Percentiles rank a stretch among this genome's conserved stretches.
Conservation (phyloP, 2,329 filamentous ascomycete species). For the Alternaria longipes region DNA sequence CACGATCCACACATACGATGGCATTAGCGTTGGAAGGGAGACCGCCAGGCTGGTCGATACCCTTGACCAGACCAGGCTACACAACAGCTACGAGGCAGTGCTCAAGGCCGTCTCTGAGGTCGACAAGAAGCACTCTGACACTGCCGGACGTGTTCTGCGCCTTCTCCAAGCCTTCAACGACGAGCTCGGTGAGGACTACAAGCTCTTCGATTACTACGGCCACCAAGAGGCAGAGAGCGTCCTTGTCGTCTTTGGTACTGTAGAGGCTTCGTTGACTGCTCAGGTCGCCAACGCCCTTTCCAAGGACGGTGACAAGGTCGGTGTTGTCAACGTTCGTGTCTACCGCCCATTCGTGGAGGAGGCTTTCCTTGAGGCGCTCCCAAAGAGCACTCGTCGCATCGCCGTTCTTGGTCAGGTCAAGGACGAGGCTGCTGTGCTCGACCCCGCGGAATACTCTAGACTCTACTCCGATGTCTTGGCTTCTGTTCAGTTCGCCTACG, state of each 20-base stretch:
- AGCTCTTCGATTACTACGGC: slow-evolving; percentile 92
- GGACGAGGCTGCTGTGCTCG: slow-evolving; percentile 75
- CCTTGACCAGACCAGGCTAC: slow-evolving; percentile 75
- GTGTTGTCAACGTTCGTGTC: slow-evolving; percentile 88
- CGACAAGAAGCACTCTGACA: slow-evolving; percentile 74
- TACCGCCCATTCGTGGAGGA: slow-evolving; percentile 97
- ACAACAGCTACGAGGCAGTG: slow-evolving; percentile 73
- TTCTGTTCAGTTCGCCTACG: slow-evolving; percentile 73
- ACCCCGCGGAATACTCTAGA: slow-evolving; percentile 79
- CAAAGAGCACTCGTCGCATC: slow-evolving; percentile 76
- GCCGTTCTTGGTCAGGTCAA: slow-evolving; percentile 89
- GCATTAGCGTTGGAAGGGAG: slow-evolving; percentile 82
- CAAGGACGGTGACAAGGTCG: slow-evolving; percentile 77
- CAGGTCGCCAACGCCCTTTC: slow-evolving; percentile 80
- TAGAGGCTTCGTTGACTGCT: slow-evolving; percentile 84
- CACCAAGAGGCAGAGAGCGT: slow-evolving; percentile 82
- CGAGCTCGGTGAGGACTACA: slow-evolving; percentile 92
- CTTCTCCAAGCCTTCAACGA: slow-evolving; percentile 81
- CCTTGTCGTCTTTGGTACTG: slow-evolving; percentile 89
- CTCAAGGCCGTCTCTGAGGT: slow-evolving; percentile 68
- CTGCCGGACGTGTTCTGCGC: slow-evolving; percentile 75
- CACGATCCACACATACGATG: slow-evolving; percentile 89
- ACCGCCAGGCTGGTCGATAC: slow-evolving; percentile 83
- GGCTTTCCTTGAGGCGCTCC: slow-evolving; percentile 84
- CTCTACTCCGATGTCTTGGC: slow-evolving; percentile 93